phyloP scores from a whole-genome alignment of 331 rosid species.

The Quercus lobata region DNA sequence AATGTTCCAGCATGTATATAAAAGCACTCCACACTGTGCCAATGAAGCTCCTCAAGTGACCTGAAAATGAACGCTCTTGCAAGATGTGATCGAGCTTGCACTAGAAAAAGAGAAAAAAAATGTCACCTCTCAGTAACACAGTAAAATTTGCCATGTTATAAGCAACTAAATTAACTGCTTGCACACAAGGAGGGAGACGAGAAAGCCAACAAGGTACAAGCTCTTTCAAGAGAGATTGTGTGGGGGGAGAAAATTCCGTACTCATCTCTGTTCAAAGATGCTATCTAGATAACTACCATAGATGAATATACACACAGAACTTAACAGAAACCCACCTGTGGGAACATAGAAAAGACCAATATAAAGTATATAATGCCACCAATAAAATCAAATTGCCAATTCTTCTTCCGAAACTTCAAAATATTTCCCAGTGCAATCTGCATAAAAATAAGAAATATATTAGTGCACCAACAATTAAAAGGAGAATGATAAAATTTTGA shows the following conservation, averaged over 20 bases:
- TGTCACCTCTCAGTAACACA: slow-evolving; percentile 27
- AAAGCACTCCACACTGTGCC: slow-evolving; percentile 83
- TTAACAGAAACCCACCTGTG: slow-evolving; percentile 62
- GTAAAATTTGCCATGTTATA: neutral
- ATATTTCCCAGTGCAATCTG: slow-evolving; percentile 96
- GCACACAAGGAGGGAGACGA: neutral
- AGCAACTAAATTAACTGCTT: slow-evolving; percentile 1
- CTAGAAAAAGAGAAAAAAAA: slow-evolving; percentile 42
- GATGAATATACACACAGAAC: slow-evolving; percentile 6
- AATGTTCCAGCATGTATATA: slow-evolving; percentile 60
- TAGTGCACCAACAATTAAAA: slow-evolving; percentile 14
- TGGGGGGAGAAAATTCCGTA: neutral
- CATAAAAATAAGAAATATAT: slow-evolving; percentile 16
- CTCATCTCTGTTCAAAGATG: neutral
- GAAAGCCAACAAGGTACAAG: slow-evolving; percentile 7
- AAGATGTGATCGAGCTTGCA: slow-evolving; percentile 88
- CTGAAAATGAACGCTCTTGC: slow-evolving; percentile 78
- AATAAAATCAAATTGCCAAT: slow-evolving; percentile 99
- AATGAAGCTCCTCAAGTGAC: slow-evolving; percentile 69
- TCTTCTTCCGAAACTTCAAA: slow-evolving; percentile 90
- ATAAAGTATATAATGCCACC: slow-evolving; percentile 96
- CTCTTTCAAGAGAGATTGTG: neutral
- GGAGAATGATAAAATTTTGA: neutral
- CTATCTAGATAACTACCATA: neutral
- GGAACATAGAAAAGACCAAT: slow-evolving; percentile 90